Evolutionary conservation across 2,329 filamentous ascomycete genomes (phyloP), one percentile per base, ranked within the genome.

Genomic region (Graphilbum fragrans): DNA sequence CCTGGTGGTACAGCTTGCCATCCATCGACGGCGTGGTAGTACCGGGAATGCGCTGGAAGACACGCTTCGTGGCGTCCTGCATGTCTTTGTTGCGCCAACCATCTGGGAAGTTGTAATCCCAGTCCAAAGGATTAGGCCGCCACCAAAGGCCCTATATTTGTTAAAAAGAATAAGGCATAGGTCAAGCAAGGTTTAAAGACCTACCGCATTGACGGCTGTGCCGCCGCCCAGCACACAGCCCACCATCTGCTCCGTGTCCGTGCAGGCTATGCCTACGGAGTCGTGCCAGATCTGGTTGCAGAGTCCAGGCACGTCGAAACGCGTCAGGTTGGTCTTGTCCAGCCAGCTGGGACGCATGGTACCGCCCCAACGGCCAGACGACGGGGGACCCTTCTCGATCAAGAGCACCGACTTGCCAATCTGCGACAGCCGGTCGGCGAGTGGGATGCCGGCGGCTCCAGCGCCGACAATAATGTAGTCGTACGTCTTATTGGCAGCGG

Each of bases 31-130:
- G 80, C 36, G 64, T 62, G 36, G 72, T 73, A 0, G 79, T 85
- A 25, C 80, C 81, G 0, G 80, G 80, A 46, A 85, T 86, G n/a
- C 80, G 71, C 29, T 65, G 61, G 55, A 85, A 86, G 8, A 80
- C 74, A 34, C 74, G 70, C 22, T 70, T 59, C 6, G 77, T 73
- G 2, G 81, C 73, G 20, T 62, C 55, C 45, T 62, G 61, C 54
- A 86, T 70, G 49, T 86, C 79, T 5, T 61, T 55, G 17, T 74
- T 67, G 57, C 81, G 77, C 82, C 82, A 87, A 22, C 81, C 82
- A 2, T 61, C 48, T 1, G 82, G 82, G 62, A 83, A 87, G 56
- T 82, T 81, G 55, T 72, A 68, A 54, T 86, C 77, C 65, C 81
- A 86, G 54, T 86, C 82, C 7, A 62, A 55, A 5, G 71, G 65